Conservation (phyloP, 129 eudicot species). For the Flaveria bidentis region DNA sequence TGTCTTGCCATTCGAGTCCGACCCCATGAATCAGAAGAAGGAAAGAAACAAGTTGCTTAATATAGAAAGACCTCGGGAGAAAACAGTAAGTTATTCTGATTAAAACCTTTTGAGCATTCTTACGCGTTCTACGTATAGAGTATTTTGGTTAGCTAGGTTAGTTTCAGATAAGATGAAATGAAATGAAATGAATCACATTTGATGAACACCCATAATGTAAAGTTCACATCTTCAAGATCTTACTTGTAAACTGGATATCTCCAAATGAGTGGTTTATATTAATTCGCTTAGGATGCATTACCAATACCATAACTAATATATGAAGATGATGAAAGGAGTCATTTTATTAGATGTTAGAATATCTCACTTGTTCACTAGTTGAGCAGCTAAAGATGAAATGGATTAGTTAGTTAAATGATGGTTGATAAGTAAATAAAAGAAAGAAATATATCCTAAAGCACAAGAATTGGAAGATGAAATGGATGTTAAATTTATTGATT, state of each 20-base stretch:
- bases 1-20: constrained; percentile 59
- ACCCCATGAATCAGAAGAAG: constrained; percentile 33
- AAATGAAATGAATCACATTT: not conserved
- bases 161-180: not conserved
- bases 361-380: too few species aligned
- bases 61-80: constrained; percentile 34
- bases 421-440: too few species aligned
- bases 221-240: not conserved
- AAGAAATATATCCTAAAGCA: too few species aligned
- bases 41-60: constrained; percentile 27
- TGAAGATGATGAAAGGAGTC: too few species aligned
- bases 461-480: too few species aligned
- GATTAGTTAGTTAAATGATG: too few species aligned
- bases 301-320: too few species aligned
- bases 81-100: constrained; percentile 22
- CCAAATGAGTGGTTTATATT: too few species aligned
- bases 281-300: too few species aligned
- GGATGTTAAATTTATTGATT: too few species aligned
- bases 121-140: not conserved
- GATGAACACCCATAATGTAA: not conserved
- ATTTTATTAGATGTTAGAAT: too few species aligned
- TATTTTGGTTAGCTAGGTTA: constrained; percentile 7
- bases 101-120: constrained; percentile 5
- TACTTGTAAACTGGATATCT: not conserved
- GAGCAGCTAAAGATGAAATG: too few species aligned